Evolutionary conservation across 495 filamentous ascomycete species (phyloP), one percentile per base, ranked within the genome.

Genomic region (Hypoxylon trugodes): DNA sequence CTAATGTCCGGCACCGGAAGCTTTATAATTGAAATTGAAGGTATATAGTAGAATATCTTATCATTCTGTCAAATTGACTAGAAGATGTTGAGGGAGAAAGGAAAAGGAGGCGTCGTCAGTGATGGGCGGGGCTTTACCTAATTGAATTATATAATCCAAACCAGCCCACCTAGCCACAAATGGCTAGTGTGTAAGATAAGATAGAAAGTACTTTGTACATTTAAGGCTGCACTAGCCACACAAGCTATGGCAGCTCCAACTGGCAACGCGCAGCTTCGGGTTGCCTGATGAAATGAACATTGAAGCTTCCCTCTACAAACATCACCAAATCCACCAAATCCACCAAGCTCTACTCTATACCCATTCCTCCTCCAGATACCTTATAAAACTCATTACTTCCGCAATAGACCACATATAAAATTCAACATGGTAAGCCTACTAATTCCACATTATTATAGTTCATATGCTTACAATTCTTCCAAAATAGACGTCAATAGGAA

Each of bases 401-500:
- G 47, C 18, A 12, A 22, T 49, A 7, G 13, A 21, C 15, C 15
- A 16, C 50, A 10, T 22, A 36, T 32, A 50, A 4, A 30, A 41
- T 41, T 55, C 57, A 69, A 33, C 55, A 72, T 72, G 69, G 69
- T 69, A 67, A 65, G 62, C 48, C 47, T 32, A 42, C n/a, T 36
- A 21, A n/a, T 33, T n/a, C 26, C 40, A 13, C 15, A 35, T 52
- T 4, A n/a, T n/a, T 3, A 4, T 16, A 3, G 0, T 33, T 35
- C 51, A 7, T 9, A 25, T 51, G 61, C 66, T 64, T 8, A 63
- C 41, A 42, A 2, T 25, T 43, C 3, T 5, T 13, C 12, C 7
- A 10, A 51, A 47, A 41, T 59, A 98, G 95, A 98, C 95, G 71
- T 98, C 95, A 69, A 98, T 98, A 87, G 95, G 95, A 74, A 98